Evolutionary conservation across 1,139 yeast species (phyloP).

Genomic region (Sugiyamaella novakii): DNA sequence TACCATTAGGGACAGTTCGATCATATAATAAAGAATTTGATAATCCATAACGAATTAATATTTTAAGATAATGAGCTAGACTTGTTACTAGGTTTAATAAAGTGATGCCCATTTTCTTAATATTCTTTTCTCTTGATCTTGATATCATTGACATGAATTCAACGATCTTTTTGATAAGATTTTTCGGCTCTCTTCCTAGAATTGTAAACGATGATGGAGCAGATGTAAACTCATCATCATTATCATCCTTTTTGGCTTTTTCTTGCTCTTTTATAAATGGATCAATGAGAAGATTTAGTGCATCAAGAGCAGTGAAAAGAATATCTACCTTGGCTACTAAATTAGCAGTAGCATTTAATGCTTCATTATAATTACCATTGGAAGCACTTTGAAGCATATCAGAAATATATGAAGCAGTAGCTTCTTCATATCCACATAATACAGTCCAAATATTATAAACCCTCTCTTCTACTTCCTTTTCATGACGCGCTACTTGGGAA

Average conservation of each 20-base stretch:
- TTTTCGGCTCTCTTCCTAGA: slow-evolving; percentile 79
- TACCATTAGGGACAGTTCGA: slow-evolving; percentile 57
- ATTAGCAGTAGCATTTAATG: slow-evolving; percentile 71
- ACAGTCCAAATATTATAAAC: slow-evolving; percentile 87
- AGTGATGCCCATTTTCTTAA: slow-evolving; percentile 51
- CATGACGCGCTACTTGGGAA: slow-evolving; percentile 57
- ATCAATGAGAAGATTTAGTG: slow-evolving; percentile 35
- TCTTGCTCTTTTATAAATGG: slow-evolving; percentile 30
- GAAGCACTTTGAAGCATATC: slow-evolving; percentile 90
- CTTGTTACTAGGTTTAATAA: slow-evolving; percentile 84
- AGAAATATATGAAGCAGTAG: slow-evolving; percentile 87
- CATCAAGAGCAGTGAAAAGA: slow-evolving; percentile 75
- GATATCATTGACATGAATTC: slow-evolving; percentile 48
- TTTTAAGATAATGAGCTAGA: slow-evolving; percentile 87
- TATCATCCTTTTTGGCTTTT: slow-evolving; percentile 14
- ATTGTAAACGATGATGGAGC: slow-evolving; percentile 30
- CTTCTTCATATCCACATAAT: slow-evolving; percentile 86
- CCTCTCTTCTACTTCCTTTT: slow-evolving; percentile 61
- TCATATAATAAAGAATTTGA: slow-evolving; percentile 72
- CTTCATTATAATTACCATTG: slow-evolving; percentile 68
- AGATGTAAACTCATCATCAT: slow-evolving; percentile 21
- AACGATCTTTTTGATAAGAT: slow-evolving; percentile 57
- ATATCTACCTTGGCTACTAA: slow-evolving; percentile 75
- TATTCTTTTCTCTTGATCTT: slow-evolving; percentile 38
- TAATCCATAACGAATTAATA: slow-evolving; percentile 79